Conservation (phyloP, 371 early-diverging fungal genomes). For the Paraphysoderma sedebokerense region DNA sequence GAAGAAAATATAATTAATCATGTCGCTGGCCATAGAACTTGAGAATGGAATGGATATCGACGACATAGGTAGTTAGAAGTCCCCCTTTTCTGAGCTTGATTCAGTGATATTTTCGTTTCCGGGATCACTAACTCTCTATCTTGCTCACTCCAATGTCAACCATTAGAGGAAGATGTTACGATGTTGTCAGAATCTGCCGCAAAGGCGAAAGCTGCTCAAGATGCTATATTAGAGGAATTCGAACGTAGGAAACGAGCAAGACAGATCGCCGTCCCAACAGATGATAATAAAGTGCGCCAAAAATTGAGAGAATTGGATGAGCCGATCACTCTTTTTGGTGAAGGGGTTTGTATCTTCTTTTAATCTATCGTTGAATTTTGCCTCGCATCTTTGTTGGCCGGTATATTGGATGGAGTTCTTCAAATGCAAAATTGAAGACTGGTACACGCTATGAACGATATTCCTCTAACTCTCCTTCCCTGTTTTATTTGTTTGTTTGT, state of each 20-base stretch:
- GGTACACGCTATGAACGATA: no score
- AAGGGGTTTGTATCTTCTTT: slow-evolving; percentile 46
- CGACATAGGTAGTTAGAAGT: background rate
- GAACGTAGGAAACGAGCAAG: slow-evolving; percentile 64
- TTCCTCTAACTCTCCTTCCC: no score
- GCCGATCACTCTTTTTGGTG: slow-evolving; percentile 82
- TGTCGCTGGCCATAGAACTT: background rate
- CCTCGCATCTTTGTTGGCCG: background rate
- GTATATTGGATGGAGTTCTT: background rate
- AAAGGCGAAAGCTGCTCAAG: slow-evolving; percentile 42
- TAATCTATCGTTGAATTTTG: background rate
- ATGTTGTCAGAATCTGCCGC: slow-evolving; percentile 25
- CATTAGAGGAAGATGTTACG: slow-evolving; percentile 15
- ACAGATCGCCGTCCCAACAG: slow-evolving; percentile 76
- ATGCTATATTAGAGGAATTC: slow-evolving; percentile 59
- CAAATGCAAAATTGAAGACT: no score
- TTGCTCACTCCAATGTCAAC: background rate
- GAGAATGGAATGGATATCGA: background rate
- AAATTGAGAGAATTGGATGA: slow-evolving; percentile 58
- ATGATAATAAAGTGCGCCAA: slow-evolving; percentile 60
- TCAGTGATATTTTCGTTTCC: no score
- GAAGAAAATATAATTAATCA: no score
- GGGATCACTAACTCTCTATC: background rate
- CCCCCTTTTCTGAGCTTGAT: no score
- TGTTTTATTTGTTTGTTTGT: no score